Evolutionary conservation across 345 rosid genomes (phyloP).

Genomic region (Microthlaspi erraticum): DNA sequence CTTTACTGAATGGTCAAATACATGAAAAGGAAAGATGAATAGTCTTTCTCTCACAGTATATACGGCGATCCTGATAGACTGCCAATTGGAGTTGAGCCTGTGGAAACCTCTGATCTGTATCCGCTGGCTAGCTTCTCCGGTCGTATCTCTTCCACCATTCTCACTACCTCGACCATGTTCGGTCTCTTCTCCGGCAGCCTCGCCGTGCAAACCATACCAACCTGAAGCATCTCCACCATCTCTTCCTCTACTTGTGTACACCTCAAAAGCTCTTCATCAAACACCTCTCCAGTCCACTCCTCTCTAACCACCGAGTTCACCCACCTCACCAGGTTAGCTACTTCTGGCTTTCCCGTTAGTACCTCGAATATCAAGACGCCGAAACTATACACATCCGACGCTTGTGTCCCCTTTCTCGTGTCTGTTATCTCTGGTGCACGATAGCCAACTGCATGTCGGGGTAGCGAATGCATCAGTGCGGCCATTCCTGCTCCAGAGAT

Average conservation of each 20-base stretch:
- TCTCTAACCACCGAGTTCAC: slow-evolving; percentile 96
- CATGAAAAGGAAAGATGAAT: slow-evolving; percentile 26
- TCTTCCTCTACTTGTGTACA: slow-evolving; percentile 94
- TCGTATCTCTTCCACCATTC: slow-evolving; percentile 70
- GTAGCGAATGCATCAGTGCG: slow-evolving; percentile 66
- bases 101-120: slow-evolving; percentile 53
- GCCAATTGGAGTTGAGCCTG: slow-evolving; percentile 49
- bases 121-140: slow-evolving; percentile 53
- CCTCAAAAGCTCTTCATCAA: slow-evolving; percentile 80
- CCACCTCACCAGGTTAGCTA: slow-evolving; percentile 86
- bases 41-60: slow-evolving; percentile 40
- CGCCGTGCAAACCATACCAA: slow-evolving; percentile 79
- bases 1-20: slow-evolving; percentile 32
- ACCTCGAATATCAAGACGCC: slow-evolving; percentile 90
- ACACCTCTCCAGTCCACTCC: slow-evolving; percentile 99
- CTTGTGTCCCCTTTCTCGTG: slow-evolving; percentile 73
- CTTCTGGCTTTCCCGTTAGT: slow-evolving; percentile 80
- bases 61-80: slow-evolving; percentile 52
- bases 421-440: slow-evolving; percentile 94
- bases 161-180: slow-evolving; percentile 67
- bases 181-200: slow-evolving; percentile 84
- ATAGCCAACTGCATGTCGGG: slow-evolving; percentile 75
- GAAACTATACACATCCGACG: slow-evolving; percentile 81
- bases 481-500: slow-evolving; percentile 84
- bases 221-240: slow-evolving; percentile 96